phyloP scores from a whole-genome alignment of 2,329 filamentous ascomycete species.

The Epichloe elymi region DNA sequence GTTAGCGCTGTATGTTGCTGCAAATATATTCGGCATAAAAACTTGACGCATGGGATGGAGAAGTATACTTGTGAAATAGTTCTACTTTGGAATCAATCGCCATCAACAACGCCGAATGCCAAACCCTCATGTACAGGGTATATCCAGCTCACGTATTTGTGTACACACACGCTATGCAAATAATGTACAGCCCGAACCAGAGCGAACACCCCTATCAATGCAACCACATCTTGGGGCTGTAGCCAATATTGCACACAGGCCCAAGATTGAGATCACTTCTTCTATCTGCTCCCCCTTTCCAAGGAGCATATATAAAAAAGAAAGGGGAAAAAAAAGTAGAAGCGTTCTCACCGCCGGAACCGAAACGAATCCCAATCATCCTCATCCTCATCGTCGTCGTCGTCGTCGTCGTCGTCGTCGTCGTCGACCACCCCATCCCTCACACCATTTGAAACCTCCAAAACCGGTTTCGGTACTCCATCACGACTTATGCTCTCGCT shows the following conservation, averaged over 20 bases:
- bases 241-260: too few relatives aligned
- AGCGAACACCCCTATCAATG: too few relatives aligned
- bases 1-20: too few relatives aligned
- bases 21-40: too few relatives aligned
- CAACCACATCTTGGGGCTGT: too few relatives aligned
- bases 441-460: constrained; percentile 1
- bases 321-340: background rate
- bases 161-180: background rate
- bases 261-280: too few relatives aligned
- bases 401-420: constrained; percentile 26
- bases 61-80: background rate
- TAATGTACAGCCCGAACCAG: background rate
- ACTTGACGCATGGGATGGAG: too few relatives aligned
- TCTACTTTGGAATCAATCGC: background rate
- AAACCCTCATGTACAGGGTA: background rate
- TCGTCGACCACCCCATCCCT: constrained; percentile 18
- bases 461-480: constrained; percentile 14
- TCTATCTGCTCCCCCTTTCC: too few relatives aligned
- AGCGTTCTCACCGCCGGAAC: constrained; percentile 19
- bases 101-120: background rate
- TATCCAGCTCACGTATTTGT: background rate
- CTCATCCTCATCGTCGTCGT: constrained; percentile 35
- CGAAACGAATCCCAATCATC: constrained; percentile 50
- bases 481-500: constrained; percentile 17
- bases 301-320: too few relatives aligned